Percentiles rank a stretch among this genome's conserved stretches.
phyloP scores from a whole-genome alignment of 208 protist species.

The Leishmania amazonensis region DNA sequence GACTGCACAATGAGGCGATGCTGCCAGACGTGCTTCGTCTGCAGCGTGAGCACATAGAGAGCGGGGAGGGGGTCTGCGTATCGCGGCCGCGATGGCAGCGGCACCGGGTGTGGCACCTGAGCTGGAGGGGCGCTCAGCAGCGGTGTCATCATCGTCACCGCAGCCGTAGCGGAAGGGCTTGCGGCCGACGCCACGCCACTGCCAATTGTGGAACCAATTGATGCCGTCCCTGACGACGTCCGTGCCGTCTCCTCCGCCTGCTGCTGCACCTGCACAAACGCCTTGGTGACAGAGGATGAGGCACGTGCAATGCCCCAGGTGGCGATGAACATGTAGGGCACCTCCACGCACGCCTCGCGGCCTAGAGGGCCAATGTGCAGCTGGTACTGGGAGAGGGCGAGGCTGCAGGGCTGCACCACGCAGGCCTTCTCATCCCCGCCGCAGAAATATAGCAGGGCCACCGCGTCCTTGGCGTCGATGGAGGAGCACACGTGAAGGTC shows the following conservation, averaged over 20 bases:
- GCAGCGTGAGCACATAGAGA: constrained; percentile 43
- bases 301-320: constrained; percentile 40
- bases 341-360: constrained; percentile 23
- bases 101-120: constrained; percentile 10
- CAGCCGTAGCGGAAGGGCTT: background rate
- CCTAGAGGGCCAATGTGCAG: constrained; percentile 29
- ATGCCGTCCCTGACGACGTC: background rate
- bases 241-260: constrained; percentile 21
- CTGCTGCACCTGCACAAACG: constrained; percentile 26
- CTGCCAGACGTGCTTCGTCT: constrained; percentile 53
- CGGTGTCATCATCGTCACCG: constrained; percentile 3
- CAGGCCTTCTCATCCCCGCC: constrained; percentile 37
- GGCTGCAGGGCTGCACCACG: constrained; percentile 38
- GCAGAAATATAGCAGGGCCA: constrained; percentile 37
- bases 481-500: constrained; percentile 32
- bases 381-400: constrained; percentile 36
- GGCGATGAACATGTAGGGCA: constrained; percentile 64
- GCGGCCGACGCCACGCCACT: background rate
- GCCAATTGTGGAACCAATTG: background rate
- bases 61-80: constrained; percentile 15
- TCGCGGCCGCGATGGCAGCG: constrained; percentile 14
- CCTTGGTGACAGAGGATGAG: constrained; percentile 16
- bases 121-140: constrained; percentile 4
- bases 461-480: constrained; percentile 33
- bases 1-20: constrained; percentile 35